Conservation (phyloP, 179 eudicot species). For the Beta macrorhiza region DNA sequence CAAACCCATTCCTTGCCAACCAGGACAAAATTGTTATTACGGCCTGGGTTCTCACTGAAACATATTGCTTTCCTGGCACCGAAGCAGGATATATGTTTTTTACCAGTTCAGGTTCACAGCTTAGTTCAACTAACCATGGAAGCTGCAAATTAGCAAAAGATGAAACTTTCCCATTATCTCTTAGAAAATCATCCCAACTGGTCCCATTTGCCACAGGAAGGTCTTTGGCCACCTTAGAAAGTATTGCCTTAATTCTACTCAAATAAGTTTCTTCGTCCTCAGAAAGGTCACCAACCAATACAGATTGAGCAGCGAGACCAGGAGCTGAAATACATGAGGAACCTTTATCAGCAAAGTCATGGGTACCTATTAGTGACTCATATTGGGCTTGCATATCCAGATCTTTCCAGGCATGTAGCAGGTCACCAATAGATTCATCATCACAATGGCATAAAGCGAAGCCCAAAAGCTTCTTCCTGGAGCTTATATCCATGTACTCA, state of each 20-base stretch:
- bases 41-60: conserved; percentile 60
- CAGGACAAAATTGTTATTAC: conserved; percentile 71
- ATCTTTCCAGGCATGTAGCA: conserved; percentile 92
- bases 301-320: conserved; percentile 40
- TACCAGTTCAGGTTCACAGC: conserved; percentile 50
- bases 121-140: conserved; percentile 87
- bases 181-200: conserved; percentile 61
- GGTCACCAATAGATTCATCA: conserved; percentile 90
- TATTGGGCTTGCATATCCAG: conserved; percentile 77
- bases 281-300: conserved; percentile 29
- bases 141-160: conserved; percentile 77
- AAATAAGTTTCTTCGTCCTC: conserved; percentile 46
- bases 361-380: conserved; percentile 67
- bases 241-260: conserved; percentile 42
- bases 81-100: conserved; percentile 46
- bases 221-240: conserved; percentile 62
- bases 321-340: conserved; percentile 34
- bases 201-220: conserved; percentile 51
- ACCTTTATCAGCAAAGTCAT: conserved; percentile 42
- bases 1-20: conserved; percentile 79
- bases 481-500: conserved; percentile 72
- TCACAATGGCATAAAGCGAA: conserved; percentile 98
- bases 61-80: conserved; percentile 41
- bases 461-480: conserved; percentile 82
- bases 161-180: conserved; percentile 58